Conservation (phyloP, 495 filamentous ascomycete species). For the Penicillium dipodomyicola region DNA sequence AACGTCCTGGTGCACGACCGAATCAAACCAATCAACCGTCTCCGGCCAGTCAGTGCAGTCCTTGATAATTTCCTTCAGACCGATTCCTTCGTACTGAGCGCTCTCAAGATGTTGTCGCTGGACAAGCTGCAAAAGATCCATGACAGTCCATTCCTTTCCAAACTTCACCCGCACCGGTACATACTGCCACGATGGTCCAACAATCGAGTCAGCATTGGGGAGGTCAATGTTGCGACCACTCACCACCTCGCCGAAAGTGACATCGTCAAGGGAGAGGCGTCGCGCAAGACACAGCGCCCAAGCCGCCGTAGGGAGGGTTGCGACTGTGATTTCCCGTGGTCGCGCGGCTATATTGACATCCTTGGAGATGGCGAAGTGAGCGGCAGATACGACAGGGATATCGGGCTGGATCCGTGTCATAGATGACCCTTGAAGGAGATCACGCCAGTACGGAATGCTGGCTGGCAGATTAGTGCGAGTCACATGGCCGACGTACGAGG, state of each 20-base stretch:
- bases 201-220: constrained; percentile 33
- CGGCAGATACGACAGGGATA: constrained; percentile 27
- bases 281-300: constrained; percentile 54
- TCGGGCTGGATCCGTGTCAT: constrained; percentile 40
- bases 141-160: constrained; percentile 16
- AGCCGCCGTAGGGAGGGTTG: constrained; percentile 50
- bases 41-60: constrained; percentile 14
- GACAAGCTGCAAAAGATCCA: constrained; percentile 22
- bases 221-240: constrained; percentile 40
- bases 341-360: constrained; percentile 41
- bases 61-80: constrained; percentile 12
- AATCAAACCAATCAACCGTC: constrained; percentile 16
- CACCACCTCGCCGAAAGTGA: constrained; percentile 54
- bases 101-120: constrained; percentile 16
- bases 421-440: constrained; percentile 44
- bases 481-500: constrained; percentile 34
- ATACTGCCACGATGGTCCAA: constrained; percentile 28
- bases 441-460: constrained; percentile 36
- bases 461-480: constrained; percentile 5
- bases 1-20: constrained; percentile 32
- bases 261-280: constrained; percentile 38
- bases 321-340: constrained; percentile 45
- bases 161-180: constrained; percentile 23
- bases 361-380: constrained; percentile 25
- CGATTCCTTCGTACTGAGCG: constrained; percentile 15